A percentile compares a stretch with the other conserved stretches of the same genome.
Evolutionary conservation across 2,329 filamentous ascomycete genomes (phyloP).

Genomic region (Exutisphaerella laricina): DNA sequence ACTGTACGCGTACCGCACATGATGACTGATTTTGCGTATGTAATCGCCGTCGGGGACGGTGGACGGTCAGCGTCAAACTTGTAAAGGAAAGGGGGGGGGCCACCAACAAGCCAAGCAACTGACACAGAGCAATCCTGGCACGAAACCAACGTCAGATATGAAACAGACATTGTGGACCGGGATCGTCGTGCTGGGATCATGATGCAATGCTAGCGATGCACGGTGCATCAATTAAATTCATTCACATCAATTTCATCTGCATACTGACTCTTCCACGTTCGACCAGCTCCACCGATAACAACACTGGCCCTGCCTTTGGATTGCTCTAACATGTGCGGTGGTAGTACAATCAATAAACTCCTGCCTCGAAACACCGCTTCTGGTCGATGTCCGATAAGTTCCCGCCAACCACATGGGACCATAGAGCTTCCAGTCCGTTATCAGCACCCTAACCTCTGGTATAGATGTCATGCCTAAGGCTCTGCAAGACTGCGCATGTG

Average conservation of each 20-base stretch:
- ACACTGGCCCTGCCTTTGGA: not conserved
- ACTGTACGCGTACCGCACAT: not conserved
- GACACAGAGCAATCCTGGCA: no score
- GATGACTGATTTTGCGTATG: not conserved
- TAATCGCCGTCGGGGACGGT: no score
- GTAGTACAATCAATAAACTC: not conserved
- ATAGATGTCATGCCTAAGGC: no score
- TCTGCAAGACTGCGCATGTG: not conserved
- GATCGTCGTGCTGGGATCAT: not conserved
- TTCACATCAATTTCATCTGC: not conserved
- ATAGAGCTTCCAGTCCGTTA: no score
- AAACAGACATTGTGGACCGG: not conserved
- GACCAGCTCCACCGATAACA: not conserved
- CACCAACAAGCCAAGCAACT: not conserved
- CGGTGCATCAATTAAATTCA: not conserved
- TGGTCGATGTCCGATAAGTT: not conserved
- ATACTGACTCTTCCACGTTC: not conserved
- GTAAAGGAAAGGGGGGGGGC: not conserved
- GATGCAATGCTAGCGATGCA: not conserved
- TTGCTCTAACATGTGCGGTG: not conserved
- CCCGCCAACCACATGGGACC: no score
- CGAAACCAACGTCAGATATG: not conserved
- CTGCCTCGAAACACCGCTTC: not conserved
- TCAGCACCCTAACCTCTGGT: no score
- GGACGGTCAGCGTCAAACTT: not conserved